phyloP scores from a whole-genome alignment of 441 rosid species.

The Hura crepitans region DNA sequence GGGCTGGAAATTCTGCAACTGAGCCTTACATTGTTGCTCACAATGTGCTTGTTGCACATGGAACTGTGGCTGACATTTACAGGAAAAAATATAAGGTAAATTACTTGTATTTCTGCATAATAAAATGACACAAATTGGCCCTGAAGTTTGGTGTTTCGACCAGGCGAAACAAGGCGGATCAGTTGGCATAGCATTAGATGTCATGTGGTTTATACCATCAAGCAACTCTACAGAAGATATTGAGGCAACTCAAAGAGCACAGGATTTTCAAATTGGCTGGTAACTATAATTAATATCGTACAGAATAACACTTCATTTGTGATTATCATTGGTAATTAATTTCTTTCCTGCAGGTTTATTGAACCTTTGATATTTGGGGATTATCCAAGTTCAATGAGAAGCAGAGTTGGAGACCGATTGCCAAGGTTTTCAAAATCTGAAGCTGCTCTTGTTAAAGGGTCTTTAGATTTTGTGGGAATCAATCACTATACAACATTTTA shows the following conservation, averaged over 20 bases:
- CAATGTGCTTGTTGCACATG: constrained; percentile 31
- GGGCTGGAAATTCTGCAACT: constrained; percentile 31
- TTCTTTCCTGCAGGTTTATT: constrained; percentile 52
- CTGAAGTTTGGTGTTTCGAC: not conserved
- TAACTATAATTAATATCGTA: not conserved
- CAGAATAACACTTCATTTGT: too few relatives aligned
- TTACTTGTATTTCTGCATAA: too few relatives aligned
- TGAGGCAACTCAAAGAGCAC: constrained; percentile 36
- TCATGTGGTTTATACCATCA: constrained; percentile 31
- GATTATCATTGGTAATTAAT: not conserved
- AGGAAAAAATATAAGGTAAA: constrained; percentile 31
- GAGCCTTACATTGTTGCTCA: constrained; percentile 38
- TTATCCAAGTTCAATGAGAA: constrained; percentile 86
- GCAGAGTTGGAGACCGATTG: constrained; percentile 60
- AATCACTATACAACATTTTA: constrained; percentile 93
- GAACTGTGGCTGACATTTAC: constrained; percentile 26
- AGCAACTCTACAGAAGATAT: constrained; percentile 21
- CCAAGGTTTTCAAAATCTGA: constrained; percentile 67
- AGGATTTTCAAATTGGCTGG: constrained; percentile 40
- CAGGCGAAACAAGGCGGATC: constrained; percentile 32
- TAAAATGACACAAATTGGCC: not conserved
- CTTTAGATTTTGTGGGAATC: constrained; percentile 90
- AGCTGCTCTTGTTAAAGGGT: constrained; percentile 60
- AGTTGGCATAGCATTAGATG: constrained; percentile 30
- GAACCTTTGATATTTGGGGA: constrained; percentile 84